Evolutionary conservation across 2,329 filamentous ascomycete species (phyloP).

Genomic region (Trichoderma sp.): DNA sequence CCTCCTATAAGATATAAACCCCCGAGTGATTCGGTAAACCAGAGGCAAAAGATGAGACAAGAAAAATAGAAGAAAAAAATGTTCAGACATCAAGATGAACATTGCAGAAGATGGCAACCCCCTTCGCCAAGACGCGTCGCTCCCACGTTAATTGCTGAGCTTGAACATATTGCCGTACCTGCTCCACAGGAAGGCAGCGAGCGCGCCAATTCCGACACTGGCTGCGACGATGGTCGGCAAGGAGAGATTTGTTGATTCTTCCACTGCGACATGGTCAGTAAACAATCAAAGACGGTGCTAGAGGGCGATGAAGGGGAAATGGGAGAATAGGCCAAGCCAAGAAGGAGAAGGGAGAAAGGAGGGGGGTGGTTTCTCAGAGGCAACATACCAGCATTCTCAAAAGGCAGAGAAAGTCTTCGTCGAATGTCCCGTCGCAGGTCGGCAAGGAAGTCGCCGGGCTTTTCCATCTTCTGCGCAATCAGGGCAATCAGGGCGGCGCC

Average conservation of each 20-base stretch:
- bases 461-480: slow-evolving; percentile 72
- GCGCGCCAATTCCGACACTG: slow-evolving; percentile 43
- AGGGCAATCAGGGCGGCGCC: slow-evolving; percentile 93
- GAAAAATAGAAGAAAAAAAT: slow-evolving; percentile 6
- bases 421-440: slow-evolving; percentile 47
- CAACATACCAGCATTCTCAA: slow-evolving; percentile 40
- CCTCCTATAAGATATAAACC: slow-evolving; percentile 15
- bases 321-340: too few species aligned
- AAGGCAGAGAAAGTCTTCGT: slow-evolving; percentile 39
- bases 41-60: too few species aligned
- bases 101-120: background rate
- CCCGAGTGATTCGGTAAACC: background rate
- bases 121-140: background rate
- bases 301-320: background rate
- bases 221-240: slow-evolving; percentile 41
- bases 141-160: slow-evolving; percentile 11
- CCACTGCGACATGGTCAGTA: slow-evolving; percentile 32
- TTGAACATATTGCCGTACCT: slow-evolving; percentile 35
- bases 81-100: slow-evolving; percentile 2
- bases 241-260: slow-evolving; percentile 39
- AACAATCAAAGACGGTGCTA: too few species aligned
- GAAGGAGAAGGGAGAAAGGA: background rate
- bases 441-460: slow-evolving; percentile 49
- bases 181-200: slow-evolving; percentile 45
- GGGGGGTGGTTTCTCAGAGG: background rate